Evolutionary conservation across 1,284 basidiomycete species (phyloP).

Genomic region (Coriolopsis trogii): DNA sequence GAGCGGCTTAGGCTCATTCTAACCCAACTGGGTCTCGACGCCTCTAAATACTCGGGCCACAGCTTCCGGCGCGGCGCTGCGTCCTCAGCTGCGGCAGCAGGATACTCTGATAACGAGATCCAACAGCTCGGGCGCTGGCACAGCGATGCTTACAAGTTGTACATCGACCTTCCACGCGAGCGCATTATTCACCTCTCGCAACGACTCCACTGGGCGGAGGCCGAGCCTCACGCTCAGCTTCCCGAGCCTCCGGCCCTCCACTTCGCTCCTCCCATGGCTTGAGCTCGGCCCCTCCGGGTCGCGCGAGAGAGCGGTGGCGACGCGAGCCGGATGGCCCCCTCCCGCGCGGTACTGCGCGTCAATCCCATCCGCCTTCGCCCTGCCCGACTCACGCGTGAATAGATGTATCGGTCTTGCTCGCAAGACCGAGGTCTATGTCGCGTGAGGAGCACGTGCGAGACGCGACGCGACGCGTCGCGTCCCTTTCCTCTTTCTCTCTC

Average conservation of each 20-base stretch:
- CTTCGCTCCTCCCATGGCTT: constrained; percentile 7
- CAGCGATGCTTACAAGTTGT: constrained; percentile 39
- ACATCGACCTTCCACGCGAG: constrained; percentile 32
- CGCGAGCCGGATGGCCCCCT: no score
- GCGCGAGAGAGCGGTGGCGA: constrained; percentile 9
- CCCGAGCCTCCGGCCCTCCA: constrained; percentile 1
- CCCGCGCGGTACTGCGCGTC: no score
- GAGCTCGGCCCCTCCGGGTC: constrained; percentile 6
- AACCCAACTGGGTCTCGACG: constrained; percentile 19
- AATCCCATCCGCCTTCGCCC: no score
- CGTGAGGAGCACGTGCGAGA: no score
- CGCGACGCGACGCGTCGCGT: no score
- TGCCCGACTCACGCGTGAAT: no score
- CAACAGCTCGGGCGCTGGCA: constrained; percentile 39
- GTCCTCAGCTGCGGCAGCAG: constrained; percentile 33
- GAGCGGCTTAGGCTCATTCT: constrained; percentile 19
- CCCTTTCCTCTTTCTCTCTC: no score
- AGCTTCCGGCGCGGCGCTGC: constrained; percentile 27
- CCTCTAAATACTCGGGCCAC: constrained; percentile 33
- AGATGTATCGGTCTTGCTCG: no score
- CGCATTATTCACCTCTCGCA: constrained; percentile 34
- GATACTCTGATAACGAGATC: constrained; percentile 37
- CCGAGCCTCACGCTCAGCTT: constrained; percentile 5
- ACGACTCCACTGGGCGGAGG: constrained; percentile 34
- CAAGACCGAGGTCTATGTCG: no score